Evolutionary conservation across 257 asterid genomes (phyloP).

Genomic region (Galeopsis tetrahit): DNA sequence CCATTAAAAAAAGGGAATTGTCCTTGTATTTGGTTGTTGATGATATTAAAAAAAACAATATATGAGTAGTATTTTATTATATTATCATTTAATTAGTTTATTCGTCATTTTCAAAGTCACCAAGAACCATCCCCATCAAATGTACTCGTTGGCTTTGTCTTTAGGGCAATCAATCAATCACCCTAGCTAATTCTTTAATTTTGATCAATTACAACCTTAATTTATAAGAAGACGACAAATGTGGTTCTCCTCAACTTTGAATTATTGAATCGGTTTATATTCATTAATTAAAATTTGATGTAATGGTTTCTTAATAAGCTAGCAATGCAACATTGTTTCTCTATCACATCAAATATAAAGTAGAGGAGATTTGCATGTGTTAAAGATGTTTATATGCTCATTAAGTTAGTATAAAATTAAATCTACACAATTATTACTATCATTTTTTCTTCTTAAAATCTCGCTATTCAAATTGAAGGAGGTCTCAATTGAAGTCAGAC

Average conservation of each 20-base stretch:
- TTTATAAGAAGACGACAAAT: constrained; percentile 2
- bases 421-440: too few relatives aligned
- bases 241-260: constrained; percentile 15
- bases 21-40: constrained; percentile 38
- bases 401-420: too few relatives aligned
- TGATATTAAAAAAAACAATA: constrained; percentile 25
- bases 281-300: constrained; percentile 1
- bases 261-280: neutral
- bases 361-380: neutral
- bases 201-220: constrained; percentile 28
- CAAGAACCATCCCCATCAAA: constrained; percentile 43
- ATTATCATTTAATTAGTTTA: constrained; percentile 15
- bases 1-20: constrained; percentile 12
- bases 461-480: too few relatives aligned
- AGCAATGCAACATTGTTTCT: neutral
- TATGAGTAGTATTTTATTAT: neutral
- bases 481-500: too few relatives aligned
- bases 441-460: neutral
- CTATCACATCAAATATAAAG: neutral
- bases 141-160: constrained; percentile 11
- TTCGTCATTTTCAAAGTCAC: constrained; percentile 38
- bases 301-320: neutral
- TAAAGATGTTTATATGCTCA: neutral
- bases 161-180: constrained; percentile 30
- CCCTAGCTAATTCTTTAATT: constrained; percentile 8